Percentiles rank a stretch among this genome's conserved stretches.
These are phyloP conservation scores for Hylodesmum podocarpum DNA, from an alignment of 306 rosid species.

Conservation along the genomic window DNA sequence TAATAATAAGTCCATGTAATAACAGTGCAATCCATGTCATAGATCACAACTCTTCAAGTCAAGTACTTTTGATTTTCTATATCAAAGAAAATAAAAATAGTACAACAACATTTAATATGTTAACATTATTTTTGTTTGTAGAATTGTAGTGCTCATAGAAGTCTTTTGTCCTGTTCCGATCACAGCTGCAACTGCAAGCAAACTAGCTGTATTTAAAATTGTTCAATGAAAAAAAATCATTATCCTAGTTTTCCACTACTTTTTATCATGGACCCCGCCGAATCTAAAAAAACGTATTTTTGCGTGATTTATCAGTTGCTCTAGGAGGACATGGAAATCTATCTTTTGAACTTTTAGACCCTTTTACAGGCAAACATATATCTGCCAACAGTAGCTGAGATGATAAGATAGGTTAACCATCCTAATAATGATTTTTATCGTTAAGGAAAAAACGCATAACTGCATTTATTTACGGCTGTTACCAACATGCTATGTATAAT, in stretches of 20 bases:
- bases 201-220: background rate
- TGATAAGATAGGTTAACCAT: background rate
- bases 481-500: too few species aligned
- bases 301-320: background rate
- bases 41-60: background rate
- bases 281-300: background rate
- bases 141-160: background rate
- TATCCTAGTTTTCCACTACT: background rate
- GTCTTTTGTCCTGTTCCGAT: background rate
- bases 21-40: background rate
- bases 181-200: background rate
- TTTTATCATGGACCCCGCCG: slow-evolving; percentile 15
- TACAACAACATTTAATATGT: background rate
- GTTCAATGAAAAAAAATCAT: background rate
- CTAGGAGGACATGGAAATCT: slow-evolving; percentile 1
- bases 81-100: background rate
- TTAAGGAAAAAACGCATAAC: too few species aligned
- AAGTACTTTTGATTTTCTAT: background rate
- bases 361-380: background rate
- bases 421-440: background rate
- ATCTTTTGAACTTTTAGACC: background rate
- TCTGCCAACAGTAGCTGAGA: background rate
- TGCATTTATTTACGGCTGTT: too few species aligned
- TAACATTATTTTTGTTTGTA: background rate
- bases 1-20: background rate